Conservation (phyloP, 805 yeast genomes). For the Yarrowia sp. region DNA sequence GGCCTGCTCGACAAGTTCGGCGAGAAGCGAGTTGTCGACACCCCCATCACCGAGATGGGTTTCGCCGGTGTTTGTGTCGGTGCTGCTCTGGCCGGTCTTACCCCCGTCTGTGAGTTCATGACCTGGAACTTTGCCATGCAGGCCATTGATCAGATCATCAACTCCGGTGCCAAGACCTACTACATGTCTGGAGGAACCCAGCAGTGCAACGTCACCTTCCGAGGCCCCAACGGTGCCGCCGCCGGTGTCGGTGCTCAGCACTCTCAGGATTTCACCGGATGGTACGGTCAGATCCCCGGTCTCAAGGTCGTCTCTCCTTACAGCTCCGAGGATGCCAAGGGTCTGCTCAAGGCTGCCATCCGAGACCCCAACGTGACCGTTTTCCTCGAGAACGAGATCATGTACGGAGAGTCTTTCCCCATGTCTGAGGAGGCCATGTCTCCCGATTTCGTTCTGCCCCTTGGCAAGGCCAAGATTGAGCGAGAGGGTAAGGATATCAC, state of each 20-base stretch:
- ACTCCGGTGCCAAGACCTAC: constrained; percentile 97
- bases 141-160: constrained; percentile 96
- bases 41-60: constrained; percentile 99
- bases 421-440: constrained; percentile 84
- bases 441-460: constrained; percentile 86
- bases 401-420: constrained; percentile 89
- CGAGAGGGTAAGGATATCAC: constrained; percentile 88
- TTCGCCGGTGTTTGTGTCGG: constrained; percentile 94
- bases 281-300: constrained; percentile 99
- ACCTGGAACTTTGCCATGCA: constrained; percentile 99
- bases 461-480: constrained; percentile 95
- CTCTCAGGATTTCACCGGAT: constrained; percentile 94
- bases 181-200: constrained; percentile 99
- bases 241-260: constrained; percentile 99
- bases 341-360: constrained; percentile 91
- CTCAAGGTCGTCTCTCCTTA: constrained; percentile 94
- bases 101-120: constrained; percentile 98
- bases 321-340: constrained; percentile 93
- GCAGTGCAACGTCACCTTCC: constrained; percentile 93
- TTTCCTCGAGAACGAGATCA: constrained; percentile 90
- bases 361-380: constrained; percentile 99
- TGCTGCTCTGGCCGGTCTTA: constrained; percentile 92
- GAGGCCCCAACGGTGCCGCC: constrained; percentile 99
- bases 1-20: constrained; percentile 95
- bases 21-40: constrained; percentile 87